Conservation (phyloP, 2,329 filamentous ascomycete species). For the Venturia carpophila region DNA sequence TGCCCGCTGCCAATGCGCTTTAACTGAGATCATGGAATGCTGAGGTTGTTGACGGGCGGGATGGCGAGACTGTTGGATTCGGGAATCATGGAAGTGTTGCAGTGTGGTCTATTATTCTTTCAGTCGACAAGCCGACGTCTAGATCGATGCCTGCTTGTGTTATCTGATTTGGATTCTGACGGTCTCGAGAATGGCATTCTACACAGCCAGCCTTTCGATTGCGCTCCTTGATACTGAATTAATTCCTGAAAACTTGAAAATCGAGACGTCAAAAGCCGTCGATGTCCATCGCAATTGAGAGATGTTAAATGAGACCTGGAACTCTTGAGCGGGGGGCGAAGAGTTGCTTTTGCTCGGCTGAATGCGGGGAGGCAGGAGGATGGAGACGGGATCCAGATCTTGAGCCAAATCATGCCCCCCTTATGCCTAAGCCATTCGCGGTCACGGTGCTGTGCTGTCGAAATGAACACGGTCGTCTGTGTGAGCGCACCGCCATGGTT, state of each 20-base stretch:
- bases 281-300: neutral
- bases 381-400: no score
- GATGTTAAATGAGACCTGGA: neutral
- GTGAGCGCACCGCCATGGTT: neutral
- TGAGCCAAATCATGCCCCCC: no score
- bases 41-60: no score
- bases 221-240: neutral
- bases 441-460: neutral
- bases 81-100: no score
- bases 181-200: neutral
- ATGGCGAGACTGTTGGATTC: no score
- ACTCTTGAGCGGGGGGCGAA: neutral
- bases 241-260: neutral
- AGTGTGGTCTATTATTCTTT: no score
- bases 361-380: neutral
- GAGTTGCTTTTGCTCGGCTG: conserved; percentile 3
- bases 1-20: no score
- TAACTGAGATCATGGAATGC: no score
- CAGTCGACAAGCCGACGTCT: no score
- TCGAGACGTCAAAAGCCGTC: neutral
- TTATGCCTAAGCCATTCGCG: no score
- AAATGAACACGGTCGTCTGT: neutral
- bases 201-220: neutral
- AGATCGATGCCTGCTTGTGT: no score
- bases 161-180: no score